phyloP scores from a whole-genome alignment of 1,139 yeast species.

The Pneumocystis jirovecii region DNA sequence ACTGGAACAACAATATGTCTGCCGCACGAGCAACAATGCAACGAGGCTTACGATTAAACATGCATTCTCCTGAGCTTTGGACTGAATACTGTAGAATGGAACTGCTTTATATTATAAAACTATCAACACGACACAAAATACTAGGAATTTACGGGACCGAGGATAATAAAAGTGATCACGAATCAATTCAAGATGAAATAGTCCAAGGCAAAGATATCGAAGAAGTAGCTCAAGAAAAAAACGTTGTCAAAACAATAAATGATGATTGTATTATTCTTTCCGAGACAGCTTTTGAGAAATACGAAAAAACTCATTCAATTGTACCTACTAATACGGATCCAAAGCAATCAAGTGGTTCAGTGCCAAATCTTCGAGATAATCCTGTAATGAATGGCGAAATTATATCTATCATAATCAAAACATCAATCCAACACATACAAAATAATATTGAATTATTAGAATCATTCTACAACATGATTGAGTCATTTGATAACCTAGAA shows the following conservation, averaged over 20 bases:
- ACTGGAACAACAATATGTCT: slow-evolving; percentile 70
- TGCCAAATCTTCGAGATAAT: background rate
- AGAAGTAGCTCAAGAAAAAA: background rate
- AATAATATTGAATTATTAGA: background rate
- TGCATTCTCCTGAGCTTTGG: slow-evolving; percentile 65
- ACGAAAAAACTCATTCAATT: background rate
- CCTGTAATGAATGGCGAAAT: background rate
- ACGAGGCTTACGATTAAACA: slow-evolving; percentile 69
- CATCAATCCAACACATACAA: background rate
- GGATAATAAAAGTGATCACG: background rate
- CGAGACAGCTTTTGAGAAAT: background rate
- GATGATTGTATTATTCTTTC: background rate
- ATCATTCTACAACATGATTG: background rate
- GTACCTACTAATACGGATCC: background rate
- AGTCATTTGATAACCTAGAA: background rate
- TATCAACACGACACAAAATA: slow-evolving; percentile 68
- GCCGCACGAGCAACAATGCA: slow-evolving; percentile 82
- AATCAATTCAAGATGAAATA: background rate
- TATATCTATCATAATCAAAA: background rate
- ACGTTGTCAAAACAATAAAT: background rate
- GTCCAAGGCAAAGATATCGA: background rate
- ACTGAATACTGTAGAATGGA: slow-evolving; percentile 76
- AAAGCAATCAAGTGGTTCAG: background rate
- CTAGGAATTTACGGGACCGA: slow-evolving; percentile 33
- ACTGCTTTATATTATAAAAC: slow-evolving; percentile 66